These are phyloP conservation scores for Chalciporus chontae DNA, from an alignment of 768 basidiomycete genomes.

Conservation along the genomic window DNA sequence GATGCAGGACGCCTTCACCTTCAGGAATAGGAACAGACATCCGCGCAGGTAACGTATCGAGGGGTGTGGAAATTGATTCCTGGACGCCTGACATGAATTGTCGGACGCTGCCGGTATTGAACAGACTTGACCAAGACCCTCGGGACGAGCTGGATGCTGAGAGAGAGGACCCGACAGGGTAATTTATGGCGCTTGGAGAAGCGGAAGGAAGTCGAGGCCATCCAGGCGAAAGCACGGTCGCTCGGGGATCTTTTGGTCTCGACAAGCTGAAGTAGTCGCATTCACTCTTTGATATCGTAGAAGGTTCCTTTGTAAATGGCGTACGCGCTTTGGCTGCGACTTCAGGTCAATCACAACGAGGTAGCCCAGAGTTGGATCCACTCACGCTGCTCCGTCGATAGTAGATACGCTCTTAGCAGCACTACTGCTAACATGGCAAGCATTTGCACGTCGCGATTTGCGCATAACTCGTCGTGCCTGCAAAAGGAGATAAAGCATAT, in stretches of 20 bases:
- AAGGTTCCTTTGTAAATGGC: conserved; percentile 17
- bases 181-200: conserved; percentile 40
- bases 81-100: conserved; percentile 66
- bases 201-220: conserved; percentile 49
- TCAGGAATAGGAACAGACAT: conserved; percentile 25
- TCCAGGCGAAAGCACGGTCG: conserved; percentile 43
- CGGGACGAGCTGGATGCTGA: conserved; percentile 61
- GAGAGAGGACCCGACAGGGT: conserved; percentile 37
- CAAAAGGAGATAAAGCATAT: conserved; percentile 1
- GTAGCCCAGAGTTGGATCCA: neutral
- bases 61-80: conserved; percentile 43
- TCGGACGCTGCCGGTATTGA: conserved; percentile 61
- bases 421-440: conserved; percentile 72
- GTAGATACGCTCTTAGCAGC: conserved; percentile 48
- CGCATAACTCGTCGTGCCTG: conserved; percentile 43
- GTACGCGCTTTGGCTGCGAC: conserved; percentile 4
- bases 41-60: conserved; percentile 23
- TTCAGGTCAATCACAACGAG: neutral
- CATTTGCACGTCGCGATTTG: conserved; percentile 71
- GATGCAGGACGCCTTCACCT: conserved; percentile 17
- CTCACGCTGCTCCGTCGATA: conserved; percentile 16
- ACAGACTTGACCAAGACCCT: conserved; percentile 79
- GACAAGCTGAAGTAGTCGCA: conserved; percentile 59
- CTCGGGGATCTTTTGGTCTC: conserved; percentile 35
- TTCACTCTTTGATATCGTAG: conserved; percentile 25